Base-by-base conservation (phyloP, 1,139 yeast species). In the Candida frijolesensis region DNA sequence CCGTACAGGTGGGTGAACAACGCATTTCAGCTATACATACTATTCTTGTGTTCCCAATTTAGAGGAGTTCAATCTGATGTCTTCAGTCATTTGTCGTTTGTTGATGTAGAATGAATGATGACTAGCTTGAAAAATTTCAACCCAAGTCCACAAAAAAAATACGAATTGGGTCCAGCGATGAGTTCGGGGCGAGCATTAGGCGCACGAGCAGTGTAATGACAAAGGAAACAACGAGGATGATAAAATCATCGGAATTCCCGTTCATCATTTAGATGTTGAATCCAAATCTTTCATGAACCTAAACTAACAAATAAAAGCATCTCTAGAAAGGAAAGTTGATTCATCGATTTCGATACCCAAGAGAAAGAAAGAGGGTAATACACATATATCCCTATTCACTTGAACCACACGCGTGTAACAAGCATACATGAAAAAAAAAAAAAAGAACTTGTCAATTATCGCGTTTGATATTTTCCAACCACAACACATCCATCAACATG, bases 1-100 rank as follows among this genome's bases (percentile, higher is more conserved):
- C 16, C 25, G 4, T 8, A 9, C 5, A n/a, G n/a, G 30, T n/a
- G 22, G 11, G 14, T 16, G 15, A 34, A 12, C 5, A 3, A 11
- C 22, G n/a, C 2, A 12, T 12, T 1, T 3, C 19, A 40, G 14
- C 4, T 30, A 25, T 45, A 78, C 85, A 49, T 72, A 82, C 86
- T 89, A 89, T 63, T 87, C 78, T 59, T 83, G 80, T 3, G 95
- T 89, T 3, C 96, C 96, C 46, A 89, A 69, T 58, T 85, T 85
- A 25, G 96, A 89, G 32, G 83, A 77, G 63, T 86, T 85, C 48
- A 87, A 70, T 49, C 81, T 66, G 10, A 85, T 79, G 44, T 83
- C 84, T 53, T 79, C 83, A 60, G 74, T 65, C 67, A 63, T 71
- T 38, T 30, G 14, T 18, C 43, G n/a, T 33, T 25, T 25, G 27